Evolutionary conservation across 306 rosid species (phyloP).

Genomic region (Ziziphus jujuba): DNA sequence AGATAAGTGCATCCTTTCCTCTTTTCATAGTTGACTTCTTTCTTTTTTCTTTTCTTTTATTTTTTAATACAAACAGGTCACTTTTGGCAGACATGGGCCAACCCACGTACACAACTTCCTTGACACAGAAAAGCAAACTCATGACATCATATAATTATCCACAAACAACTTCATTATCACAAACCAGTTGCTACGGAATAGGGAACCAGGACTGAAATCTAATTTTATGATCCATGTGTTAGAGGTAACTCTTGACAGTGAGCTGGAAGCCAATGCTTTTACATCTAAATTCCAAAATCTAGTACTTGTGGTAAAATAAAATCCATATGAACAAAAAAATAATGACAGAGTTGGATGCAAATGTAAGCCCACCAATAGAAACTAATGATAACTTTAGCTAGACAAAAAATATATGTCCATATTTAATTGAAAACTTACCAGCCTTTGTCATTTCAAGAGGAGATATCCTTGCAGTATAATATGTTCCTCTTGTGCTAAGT

Average conservation of each 20-base stretch:
- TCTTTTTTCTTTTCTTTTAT: too few relatives aligned
- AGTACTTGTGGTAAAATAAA: background rate
- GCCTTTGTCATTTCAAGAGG: slow-evolving; percentile 88
- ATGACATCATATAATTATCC: too few relatives aligned
- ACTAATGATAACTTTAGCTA: background rate
- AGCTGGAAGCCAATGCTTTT: background rate
- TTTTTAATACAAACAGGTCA: too few relatives aligned
- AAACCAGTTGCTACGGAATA: background rate
- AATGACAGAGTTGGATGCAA: background rate
- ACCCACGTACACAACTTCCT: too few relatives aligned
- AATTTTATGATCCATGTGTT: background rate
- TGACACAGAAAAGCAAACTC: too few relatives aligned
- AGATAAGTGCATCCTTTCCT: too few relatives aligned
- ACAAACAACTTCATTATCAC: background rate
- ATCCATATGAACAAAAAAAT: background rate
- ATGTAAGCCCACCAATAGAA: background rate
- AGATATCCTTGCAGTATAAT: slow-evolving; percentile 84
- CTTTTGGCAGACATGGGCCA: too few relatives aligned
- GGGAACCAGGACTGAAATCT: background rate
- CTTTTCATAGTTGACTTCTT: too few relatives aligned
- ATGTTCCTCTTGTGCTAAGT: slow-evolving; percentile 95
- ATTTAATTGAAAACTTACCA: slow-evolving; percentile 44
- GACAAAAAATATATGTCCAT: background rate
- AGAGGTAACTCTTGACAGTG: background rate
- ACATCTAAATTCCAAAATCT: background rate